These are phyloP conservation scores for Epicoccum nigrum DNA, from an alignment of 2,329 filamentous ascomycete species.

Conservation along the genomic window DNA sequence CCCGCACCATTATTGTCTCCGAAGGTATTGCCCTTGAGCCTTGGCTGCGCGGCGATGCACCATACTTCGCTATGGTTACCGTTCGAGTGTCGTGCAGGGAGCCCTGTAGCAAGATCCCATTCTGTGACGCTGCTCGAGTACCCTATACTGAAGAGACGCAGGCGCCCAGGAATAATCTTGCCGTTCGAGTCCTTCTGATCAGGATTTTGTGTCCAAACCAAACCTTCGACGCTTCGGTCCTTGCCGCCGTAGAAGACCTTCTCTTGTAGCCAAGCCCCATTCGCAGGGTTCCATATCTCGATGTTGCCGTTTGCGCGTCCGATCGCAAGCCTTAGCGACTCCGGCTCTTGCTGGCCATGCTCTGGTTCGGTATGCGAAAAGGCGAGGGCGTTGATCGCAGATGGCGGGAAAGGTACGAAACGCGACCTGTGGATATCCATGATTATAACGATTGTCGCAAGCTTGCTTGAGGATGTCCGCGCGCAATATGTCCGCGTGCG, in stretches of 20 bases:
- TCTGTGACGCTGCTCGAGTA: slow-evolving; percentile 92
- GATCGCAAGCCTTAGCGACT: slow-evolving; percentile 78
- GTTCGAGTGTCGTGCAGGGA: slow-evolving; percentile 79
- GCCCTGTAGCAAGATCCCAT: slow-evolving; percentile 85
- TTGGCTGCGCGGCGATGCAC: slow-evolving; percentile 90
- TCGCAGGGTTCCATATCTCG: slow-evolving; percentile 93
- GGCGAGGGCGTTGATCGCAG: slow-evolving; percentile 90
- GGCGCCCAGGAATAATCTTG: slow-evolving; percentile 68
- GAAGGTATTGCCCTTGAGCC: slow-evolving; percentile 47
- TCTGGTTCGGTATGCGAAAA: slow-evolving; percentile 74
- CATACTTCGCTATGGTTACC: slow-evolving; percentile 96
- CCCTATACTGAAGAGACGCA: slow-evolving; percentile 94
- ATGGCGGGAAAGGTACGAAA: slow-evolving; percentile 90
- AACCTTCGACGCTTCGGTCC: slow-evolving; percentile 84
- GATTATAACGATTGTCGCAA: slow-evolving; percentile 4
- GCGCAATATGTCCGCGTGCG: slow-evolving; percentile 21
- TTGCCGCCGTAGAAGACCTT: slow-evolving; percentile 81
- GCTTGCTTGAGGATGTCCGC: slow-evolving; percentile 9
- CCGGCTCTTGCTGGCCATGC: slow-evolving; percentile 52
- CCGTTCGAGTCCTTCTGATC: slow-evolving; percentile 69
- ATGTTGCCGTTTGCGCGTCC: slow-evolving; percentile 95
- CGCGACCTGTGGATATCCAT: slow-evolving; percentile 99
- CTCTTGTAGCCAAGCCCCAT: slow-evolving; percentile 88
- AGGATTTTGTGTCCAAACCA: slow-evolving; percentile 89
- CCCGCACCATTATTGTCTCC: slow-evolving; percentile 30